Percentiles rank a stretch among this genome's conserved stretches.
phyloP scores from a whole-genome alignment of 202 grass and related monocot genomes.

The Carex arenaria region DNA sequence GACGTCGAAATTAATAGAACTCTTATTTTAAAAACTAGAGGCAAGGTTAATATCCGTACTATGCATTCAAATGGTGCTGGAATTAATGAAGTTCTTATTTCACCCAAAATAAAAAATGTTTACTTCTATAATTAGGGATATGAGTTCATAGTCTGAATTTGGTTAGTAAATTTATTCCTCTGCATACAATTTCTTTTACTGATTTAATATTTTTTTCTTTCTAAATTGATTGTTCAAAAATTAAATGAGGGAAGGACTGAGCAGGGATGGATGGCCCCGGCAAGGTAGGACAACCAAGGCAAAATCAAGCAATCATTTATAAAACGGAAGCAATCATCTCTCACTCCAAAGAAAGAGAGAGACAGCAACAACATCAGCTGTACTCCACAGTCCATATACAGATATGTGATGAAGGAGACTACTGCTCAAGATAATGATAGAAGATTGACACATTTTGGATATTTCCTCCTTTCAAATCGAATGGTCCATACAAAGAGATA shows the following conservation, averaged over 20 bases:
- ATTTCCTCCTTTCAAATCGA: neutral
- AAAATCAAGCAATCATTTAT: constrained; percentile 13
- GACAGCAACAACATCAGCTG: constrained; percentile 1
- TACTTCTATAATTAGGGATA: neutral
- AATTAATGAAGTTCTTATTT: too few relatives aligned
- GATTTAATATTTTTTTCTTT: neutral
- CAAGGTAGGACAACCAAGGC: neutral
- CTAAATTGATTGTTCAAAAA: neutral
- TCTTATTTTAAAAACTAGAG: too few relatives aligned
- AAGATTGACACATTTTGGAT: constrained; percentile 25
- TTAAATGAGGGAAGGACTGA: too few relatives aligned
- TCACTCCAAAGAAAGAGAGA: neutral
- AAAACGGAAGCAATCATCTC: neutral
- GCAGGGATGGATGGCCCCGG: neutral
- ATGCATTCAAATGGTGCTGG: too few relatives aligned
- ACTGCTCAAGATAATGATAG: constrained; percentile 2
- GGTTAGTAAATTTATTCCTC: neutral
- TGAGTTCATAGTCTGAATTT: neutral
- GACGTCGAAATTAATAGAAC: too few relatives aligned
- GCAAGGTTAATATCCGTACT: too few relatives aligned
- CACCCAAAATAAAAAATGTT: too few relatives aligned
- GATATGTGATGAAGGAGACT: neutral
- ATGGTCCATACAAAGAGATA: constrained; percentile 1
- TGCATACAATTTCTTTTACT: neutral
- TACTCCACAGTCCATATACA: neutral